Evolutionary conservation across 2,329 filamentous ascomycete species (phyloP).

Genomic region (Thermoascus crustaceus): DNA sequence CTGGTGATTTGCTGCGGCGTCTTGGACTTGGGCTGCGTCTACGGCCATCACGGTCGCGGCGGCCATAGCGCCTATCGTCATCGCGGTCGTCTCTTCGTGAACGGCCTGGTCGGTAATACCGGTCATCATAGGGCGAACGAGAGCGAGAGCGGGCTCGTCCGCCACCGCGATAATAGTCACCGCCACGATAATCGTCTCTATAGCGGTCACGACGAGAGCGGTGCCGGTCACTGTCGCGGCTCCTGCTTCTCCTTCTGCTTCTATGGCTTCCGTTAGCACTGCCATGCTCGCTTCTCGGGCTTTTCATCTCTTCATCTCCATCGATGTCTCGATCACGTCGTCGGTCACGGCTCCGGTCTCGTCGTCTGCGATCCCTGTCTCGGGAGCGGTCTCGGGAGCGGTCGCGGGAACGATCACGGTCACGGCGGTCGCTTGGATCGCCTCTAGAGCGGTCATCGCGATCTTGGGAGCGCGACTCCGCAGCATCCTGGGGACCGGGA

Average conservation of each 20-base stretch:
- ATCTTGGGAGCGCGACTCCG: slow-evolving; percentile 43
- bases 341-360: slow-evolving; percentile 51
- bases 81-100: slow-evolving; percentile 42
- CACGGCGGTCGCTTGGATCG: slow-evolving; percentile 48
- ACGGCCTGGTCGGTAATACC: slow-evolving; percentile 46
- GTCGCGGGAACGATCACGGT: slow-evolving; percentile 40
- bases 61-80: slow-evolving; percentile 40
- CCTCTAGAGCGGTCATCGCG: slow-evolving; percentile 50
- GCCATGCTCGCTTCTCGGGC: slow-evolving; percentile 65
- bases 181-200: slow-evolving; percentile 61
- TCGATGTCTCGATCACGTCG: slow-evolving; percentile 45
- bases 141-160: slow-evolving; percentile 61
- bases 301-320: slow-evolving; percentile 53
- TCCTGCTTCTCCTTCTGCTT: slow-evolving; percentile 72
- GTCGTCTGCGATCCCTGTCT: slow-evolving; percentile 50
- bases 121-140: slow-evolving; percentile 59
- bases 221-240: slow-evolving; percentile 66
- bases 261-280: slow-evolving; percentile 62
- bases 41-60: slow-evolving; percentile 43
- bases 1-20: slow-evolving; percentile 42
- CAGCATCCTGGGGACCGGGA: slow-evolving; percentile 30
- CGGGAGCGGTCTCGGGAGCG: slow-evolving; percentile 51
- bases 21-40: slow-evolving; percentile 37
- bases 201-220: slow-evolving; percentile 67
- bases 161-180: slow-evolving; percentile 60